These are phyloP conservation scores for Citrus reticulata DNA, from an alignment of 345 rosid genomes.

Conservation along the genomic window DNA sequence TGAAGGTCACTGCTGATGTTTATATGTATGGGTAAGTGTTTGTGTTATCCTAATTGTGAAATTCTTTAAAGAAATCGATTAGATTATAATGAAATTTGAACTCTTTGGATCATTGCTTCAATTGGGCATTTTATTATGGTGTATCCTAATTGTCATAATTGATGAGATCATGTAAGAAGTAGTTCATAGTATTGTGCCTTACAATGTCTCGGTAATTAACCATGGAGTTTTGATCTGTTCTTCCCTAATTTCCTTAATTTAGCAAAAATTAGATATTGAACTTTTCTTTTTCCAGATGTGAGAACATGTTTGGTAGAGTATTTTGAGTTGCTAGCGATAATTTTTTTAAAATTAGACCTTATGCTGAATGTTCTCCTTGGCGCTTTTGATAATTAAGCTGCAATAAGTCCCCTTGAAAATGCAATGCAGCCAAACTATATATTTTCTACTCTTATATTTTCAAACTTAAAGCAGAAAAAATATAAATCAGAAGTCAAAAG, in stretches of 20 bases:
- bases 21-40: constrained; percentile 28
- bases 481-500: background rate
- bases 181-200: too few relatives aligned
- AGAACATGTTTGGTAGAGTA: background rate
- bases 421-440: background rate
- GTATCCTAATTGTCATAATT: background rate
- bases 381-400: background rate
- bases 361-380: background rate
- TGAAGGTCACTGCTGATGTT: background rate
- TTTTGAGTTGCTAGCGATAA: background rate
- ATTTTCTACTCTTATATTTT: background rate
- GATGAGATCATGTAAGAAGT: background rate
- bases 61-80: background rate
- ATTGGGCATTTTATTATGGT: background rate
- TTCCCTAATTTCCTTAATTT: background rate
- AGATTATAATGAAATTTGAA: background rate
- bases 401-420: background rate
- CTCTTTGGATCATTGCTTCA: background rate
- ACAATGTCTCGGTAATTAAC: too few relatives aligned
- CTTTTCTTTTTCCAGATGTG: background rate
- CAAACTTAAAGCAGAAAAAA: background rate
- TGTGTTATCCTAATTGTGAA: background rate
- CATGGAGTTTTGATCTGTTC: background rate
- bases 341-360: background rate
- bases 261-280: background rate